A percentile compares a stretch with the other conserved stretches of the same genome.
Evolutionary conservation across 192 early-diverging fungal genomes (phyloP).

Genomic region (Backusella macrospora): DNA sequence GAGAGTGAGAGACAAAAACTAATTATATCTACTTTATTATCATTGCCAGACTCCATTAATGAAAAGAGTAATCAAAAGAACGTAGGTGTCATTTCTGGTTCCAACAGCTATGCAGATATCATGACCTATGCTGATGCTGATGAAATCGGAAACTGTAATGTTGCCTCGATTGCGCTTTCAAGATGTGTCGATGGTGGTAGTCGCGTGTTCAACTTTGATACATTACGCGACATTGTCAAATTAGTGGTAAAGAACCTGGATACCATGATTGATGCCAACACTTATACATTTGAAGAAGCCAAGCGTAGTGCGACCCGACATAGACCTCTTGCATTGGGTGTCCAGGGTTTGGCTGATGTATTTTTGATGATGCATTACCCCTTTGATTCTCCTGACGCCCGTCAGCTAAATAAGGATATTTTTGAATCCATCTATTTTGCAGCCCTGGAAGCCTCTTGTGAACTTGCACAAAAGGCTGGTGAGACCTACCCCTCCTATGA

Average conservation of each 20-base stretch:
- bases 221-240: conserved; percentile 83
- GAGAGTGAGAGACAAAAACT: neutral
- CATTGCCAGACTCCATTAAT: conserved; percentile 82
- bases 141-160: conserved; percentile 95
- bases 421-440: conserved; percentile 96
- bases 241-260: conserved; percentile 89
- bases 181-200: conserved; percentile 71
- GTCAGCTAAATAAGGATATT: conserved; percentile 81
- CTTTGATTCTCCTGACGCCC: conserved; percentile 86
- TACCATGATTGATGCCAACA: conserved; percentile 97
- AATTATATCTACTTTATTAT: neutral
- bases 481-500: conserved; percentile 77
- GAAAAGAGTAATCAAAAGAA: conserved; percentile 98
- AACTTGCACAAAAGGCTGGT: conserved; percentile 78
- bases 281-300: conserved; percentile 89
- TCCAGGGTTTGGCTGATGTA: conserved; percentile 94
- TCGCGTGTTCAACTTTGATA: conserved; percentile 76
- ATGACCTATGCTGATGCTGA: conserved; percentile 92
- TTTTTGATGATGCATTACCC: conserved; percentile 93
- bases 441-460: conserved; percentile 88
- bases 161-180: conserved; percentile 92
- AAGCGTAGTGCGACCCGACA: conserved; percentile 86
- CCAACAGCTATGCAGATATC: conserved; percentile 90
- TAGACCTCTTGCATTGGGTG: conserved; percentile 88
- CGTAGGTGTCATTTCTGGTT: conserved; percentile 95